These are phyloP conservation scores for Calonectria ilicicola DNA, from an alignment of 2,329 filamentous ascomycete genomes.

Conservation along the genomic window DNA sequence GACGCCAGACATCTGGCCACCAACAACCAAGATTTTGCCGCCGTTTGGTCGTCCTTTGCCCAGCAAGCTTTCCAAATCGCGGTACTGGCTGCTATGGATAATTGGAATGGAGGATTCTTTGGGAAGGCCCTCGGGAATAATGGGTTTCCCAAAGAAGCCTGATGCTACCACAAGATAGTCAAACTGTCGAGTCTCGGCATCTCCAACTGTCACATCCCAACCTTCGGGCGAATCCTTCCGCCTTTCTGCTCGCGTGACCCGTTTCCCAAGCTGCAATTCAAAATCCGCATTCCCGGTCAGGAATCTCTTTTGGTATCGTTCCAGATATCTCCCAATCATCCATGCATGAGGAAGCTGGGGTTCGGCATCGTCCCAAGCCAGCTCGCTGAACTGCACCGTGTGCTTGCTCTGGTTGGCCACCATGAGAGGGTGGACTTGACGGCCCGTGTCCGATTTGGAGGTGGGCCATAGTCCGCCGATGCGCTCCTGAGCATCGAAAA, in stretches of 20 bases:
- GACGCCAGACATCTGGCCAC: conserved; percentile 85
- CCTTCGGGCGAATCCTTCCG: conserved; percentile 49
- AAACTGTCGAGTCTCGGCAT: conserved; percentile 64
- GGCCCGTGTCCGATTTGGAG: conserved; percentile 58
- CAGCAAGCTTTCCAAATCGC: conserved; percentile 64
- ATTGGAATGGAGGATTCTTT: conserved; percentile 58
- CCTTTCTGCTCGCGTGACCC: conserved; percentile 56
- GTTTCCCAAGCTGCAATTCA: conserved; percentile 62
- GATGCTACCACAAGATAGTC: conserved; percentile 80
- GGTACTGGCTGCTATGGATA: conserved; percentile 77
- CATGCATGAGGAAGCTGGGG: conserved; percentile 81
- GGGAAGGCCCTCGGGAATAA: conserved; percentile 60
- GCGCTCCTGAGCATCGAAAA: conserved; percentile 75
- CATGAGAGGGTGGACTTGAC: conserved; percentile 75
- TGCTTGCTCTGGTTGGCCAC: conserved; percentile 81
- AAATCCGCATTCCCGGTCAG: conserved; percentile 54
- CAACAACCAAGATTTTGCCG: conserved; percentile 78
- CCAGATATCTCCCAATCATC: conserved; percentile 80
- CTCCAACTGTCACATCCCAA: conserved; percentile 56
- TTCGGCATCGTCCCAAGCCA: conserved; percentile 73
- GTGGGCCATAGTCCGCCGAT: conserved; percentile 85
- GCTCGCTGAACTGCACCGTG: conserved; percentile 78
- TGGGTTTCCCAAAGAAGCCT: conserved; percentile 78
- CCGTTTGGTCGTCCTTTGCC: conserved; percentile 50
- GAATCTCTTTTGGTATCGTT: conserved; percentile 72